Base-by-base conservation (phyloP, 441 rosid genomes). In the Pelargonium citronellum region DNA sequence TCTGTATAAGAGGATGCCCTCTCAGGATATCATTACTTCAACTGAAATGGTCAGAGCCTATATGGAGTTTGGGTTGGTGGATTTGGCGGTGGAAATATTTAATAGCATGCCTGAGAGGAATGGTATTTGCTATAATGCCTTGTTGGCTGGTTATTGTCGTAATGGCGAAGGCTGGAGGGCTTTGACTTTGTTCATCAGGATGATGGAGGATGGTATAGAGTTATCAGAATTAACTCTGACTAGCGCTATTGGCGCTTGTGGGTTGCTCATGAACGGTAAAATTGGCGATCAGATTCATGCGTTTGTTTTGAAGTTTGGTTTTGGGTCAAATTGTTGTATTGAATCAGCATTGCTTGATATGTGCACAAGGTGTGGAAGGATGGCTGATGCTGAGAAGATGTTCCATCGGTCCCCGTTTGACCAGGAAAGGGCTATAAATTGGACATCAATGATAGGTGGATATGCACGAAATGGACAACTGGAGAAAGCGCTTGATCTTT, bases 311-410 rank as follows among this genome's bases (percentile, higher is more conserved):
- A 93, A 91, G 85, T 85, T 82, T 62, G 92, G 96, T 79, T 80
- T 61, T 49, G 75, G 70, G 75, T 83, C 82, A 47, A 91, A 88
- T 81, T 77, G 74, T 81, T 79, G 57, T 77, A 84, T 88, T 68
- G 86, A 85, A 69, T 78, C 90, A 27, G 90, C 92, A 44, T 75
- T 93, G 80, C 77, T 91, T 69, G 90, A 93, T 78, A 91, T 89
- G 96, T 88, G 83, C 79, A 75, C 88, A 41, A 87, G 83, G 80
- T 93, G 97, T 79, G 96, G 85, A 69, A 85, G 96, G 77, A 87
- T 88, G 87, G 73, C 20, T 1, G 94, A 88, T 80, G 97, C 97
- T 46, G 84, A 82, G 57, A 85, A 81, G 78, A 84, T 93, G 79
- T 86, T 83, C 75, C 53, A 27, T 10, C 79, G 61, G 17, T 83